These are phyloP conservation scores for Chloranthus sessilifolius DNA, from an alignment of 164 flowering plant genomes.

Conservation along the genomic window DNA sequence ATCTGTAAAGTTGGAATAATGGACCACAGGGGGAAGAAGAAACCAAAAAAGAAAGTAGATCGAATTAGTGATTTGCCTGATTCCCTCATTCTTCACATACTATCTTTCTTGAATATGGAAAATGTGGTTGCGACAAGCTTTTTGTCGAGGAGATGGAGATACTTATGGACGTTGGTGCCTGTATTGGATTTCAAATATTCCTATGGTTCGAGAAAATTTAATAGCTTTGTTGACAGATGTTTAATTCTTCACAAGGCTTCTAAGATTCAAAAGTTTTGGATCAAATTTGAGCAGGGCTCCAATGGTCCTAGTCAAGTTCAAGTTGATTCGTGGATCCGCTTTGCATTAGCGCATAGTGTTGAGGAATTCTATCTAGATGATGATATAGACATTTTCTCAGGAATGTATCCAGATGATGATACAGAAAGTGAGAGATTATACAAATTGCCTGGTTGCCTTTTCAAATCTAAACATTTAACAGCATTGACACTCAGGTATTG, in stretches of 20 bases:
- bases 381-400: not conserved
- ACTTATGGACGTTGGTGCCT: not conserved
- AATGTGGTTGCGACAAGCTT: not conserved
- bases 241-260: not conserved
- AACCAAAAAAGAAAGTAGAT: too few relatives aligned
- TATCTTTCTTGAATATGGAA: not conserved
- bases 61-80: not conserved
- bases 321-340: conserved; percentile 1
- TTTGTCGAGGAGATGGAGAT: not conserved
- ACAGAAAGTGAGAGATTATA: not conserved
- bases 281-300: not conserved
- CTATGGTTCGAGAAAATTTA: not conserved
- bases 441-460: not conserved
- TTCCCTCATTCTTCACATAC: not conserved
- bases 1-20: too few relatives aligned
- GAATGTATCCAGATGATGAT: too few relatives aligned
- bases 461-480: not conserved
- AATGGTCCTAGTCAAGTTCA: not conserved
- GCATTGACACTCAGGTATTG: not conserved
- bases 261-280: not conserved
- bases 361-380: not conserved
- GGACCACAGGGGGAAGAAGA: too few relatives aligned
- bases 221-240: not conserved
- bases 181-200: not conserved
- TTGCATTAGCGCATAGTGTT: conserved; percentile 1